These are phyloP conservation scores for Xylaria arbuscula DNA, from an alignment of 2,329 filamentous ascomycete genomes.

Conservation along the genomic window DNA sequence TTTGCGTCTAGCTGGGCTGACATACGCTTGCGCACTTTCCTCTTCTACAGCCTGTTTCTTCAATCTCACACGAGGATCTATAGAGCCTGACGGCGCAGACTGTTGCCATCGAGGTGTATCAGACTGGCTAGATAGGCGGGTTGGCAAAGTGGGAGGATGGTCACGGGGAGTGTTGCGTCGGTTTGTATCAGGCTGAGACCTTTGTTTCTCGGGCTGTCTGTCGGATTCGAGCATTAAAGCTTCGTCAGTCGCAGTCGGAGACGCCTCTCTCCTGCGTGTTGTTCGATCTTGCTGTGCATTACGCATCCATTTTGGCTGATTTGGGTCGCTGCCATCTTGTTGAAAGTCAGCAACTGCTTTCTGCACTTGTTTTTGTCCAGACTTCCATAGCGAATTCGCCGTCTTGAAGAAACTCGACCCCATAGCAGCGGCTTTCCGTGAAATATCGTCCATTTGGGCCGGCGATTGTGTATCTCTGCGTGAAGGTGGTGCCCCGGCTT, in stretches of 20 bases:
- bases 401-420: constrained; percentile 90
- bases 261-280: constrained; percentile 50
- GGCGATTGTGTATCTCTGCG: constrained; percentile 67
- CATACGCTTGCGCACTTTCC: constrained; percentile 83
- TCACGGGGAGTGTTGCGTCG: constrained; percentile 54
- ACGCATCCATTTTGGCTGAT: constrained; percentile 95
- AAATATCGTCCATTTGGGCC: constrained; percentile 74
- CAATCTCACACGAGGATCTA: constrained; percentile 69
- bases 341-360: constrained; percentile 91
- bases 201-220: constrained; percentile 62
- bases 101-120: constrained; percentile 71
- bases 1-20: constrained; percentile 86
- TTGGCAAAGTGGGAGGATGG: constrained; percentile 62
- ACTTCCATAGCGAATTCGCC: constrained; percentile 95
- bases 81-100: constrained; percentile 53
- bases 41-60: constrained; percentile 81
- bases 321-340: constrained; percentile 76
- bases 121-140: constrained; percentile 55
- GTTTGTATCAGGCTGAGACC: constrained; percentile 48
- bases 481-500: constrained; percentile 56
- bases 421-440: constrained; percentile 83
- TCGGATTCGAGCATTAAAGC: constrained; percentile 82
- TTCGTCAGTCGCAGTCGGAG: constrained; percentile 70
- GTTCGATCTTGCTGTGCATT: constrained; percentile 67
- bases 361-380: constrained; percentile 90